Evolutionary conservation across 2,329 filamentous ascomycete genomes (phyloP), one percentile per base, ranked within the genome.

Genomic region (Colletotrichum truncatum): DNA sequence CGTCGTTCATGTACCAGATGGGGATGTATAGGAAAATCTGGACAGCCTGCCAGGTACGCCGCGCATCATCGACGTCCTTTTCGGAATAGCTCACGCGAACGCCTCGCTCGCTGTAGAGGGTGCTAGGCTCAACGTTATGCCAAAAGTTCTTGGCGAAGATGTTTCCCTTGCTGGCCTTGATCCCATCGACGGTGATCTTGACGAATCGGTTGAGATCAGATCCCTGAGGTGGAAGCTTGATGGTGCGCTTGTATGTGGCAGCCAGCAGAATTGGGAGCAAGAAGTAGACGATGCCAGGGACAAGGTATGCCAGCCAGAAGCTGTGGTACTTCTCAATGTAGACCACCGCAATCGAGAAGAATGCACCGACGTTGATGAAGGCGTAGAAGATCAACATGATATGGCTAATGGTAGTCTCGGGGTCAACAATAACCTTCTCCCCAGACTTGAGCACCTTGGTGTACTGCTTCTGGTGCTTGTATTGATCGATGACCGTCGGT

Each of bases 401-500:
- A 21, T 89, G 84, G 48, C 87, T 84, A 1, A 89, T 80, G 4
- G 89, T 91, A 21, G 87, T 84, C 67, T 88, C 87, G 1, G 89
- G 89, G 67, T 92, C 89, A n/a, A 90, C 82, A 51, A 92, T 90
- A 28, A 91, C 87, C 18, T 87, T 84, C 73, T 91, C 87, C 16
- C 90, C 90, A 3, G 77, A 85, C 41, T 73, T 72, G 9, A 84
- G 82, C 28, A 84, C 85, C 4, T 85, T 86, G 21, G 84, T 82
- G 14, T 66, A 64, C 30, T 63, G 45, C 6, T 36, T 36, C 6
- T 66, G 58, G 38, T 66, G 64, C 3, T 79, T 83, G 71, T 90
- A 85, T 71, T 92, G 89, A 68, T 92, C 90, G 10, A 90, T 86
- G 26, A 92, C 84, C 16, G 91, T 78, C 0, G 89, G 89, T 0